Percentiles rank a stretch among this genome's conserved stretches.
These are phyloP conservation scores for Aspergillus luchuensis DNA, from an alignment of 2,329 filamentous ascomycete genomes.

Conservation along the genomic window DNA sequence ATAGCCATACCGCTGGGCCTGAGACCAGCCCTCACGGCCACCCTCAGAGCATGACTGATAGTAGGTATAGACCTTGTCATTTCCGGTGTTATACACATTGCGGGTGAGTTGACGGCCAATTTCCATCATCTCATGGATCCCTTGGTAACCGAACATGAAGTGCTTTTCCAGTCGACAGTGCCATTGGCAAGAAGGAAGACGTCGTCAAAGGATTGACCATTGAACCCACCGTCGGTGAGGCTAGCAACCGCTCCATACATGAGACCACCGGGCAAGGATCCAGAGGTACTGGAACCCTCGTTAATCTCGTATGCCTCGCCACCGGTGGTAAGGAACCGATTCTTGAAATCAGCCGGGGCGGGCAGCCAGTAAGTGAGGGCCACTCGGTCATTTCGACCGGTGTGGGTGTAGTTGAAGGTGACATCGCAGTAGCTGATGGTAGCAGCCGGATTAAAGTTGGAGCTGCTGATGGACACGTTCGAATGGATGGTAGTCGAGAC, in stretches of 20 bases:
- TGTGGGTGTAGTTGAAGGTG: no score
- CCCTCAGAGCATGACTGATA: constrained; percentile 60
- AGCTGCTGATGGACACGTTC: no score
- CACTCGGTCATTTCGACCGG: no score
- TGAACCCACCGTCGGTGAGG: constrained; percentile 49
- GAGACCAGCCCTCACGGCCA: constrained; percentile 54
- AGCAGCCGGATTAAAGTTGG: no score
- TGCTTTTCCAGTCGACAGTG: constrained; percentile 39
- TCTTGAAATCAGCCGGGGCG: constrained; percentile 42
- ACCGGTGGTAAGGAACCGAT: constrained; percentile 50
- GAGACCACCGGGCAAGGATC: constrained; percentile 39
- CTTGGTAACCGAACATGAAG: constrained; percentile 49
- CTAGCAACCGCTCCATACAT: constrained; percentile 46
- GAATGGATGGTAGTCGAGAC: no score
- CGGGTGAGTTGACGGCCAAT: constrained; percentile 50
- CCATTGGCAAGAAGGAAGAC: constrained; percentile 51
- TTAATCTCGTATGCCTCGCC: constrained; percentile 25
- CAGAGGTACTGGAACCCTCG: neutral
- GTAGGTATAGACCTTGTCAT: constrained; percentile 45
- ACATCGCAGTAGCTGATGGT: no score
- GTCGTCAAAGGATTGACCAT: constrained; percentile 25
- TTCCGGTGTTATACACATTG: constrained; percentile 41
- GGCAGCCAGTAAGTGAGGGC: neutral
- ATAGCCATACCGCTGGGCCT: constrained; percentile 53
- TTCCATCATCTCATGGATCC: constrained; percentile 54